Percentiles rank a stretch among this genome's conserved stretches.
phyloP scores from a whole-genome alignment of 2,329 filamentous ascomycete species.

The Endocalyx cinctus region DNA sequence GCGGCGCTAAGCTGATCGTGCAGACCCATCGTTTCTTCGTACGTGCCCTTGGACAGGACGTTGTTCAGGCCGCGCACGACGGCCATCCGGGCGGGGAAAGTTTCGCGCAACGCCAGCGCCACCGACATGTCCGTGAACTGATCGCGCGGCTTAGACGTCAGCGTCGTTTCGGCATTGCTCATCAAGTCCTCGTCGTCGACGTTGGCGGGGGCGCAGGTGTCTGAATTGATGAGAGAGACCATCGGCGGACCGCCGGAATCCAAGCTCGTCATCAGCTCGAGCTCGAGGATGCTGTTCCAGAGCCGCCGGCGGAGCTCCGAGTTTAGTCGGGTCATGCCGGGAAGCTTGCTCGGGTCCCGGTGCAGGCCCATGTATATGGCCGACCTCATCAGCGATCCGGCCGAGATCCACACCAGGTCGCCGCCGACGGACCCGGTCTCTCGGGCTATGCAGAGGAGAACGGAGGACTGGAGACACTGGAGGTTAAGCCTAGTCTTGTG shows the following conservation, averaged over 20 bases:
- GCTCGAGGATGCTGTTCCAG: conserved; percentile 53
- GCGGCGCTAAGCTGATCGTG: conserved; percentile 36
- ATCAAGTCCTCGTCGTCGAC: conserved; percentile 49
- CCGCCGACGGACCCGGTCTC: conserved; percentile 42
- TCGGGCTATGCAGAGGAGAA: conserved; percentile 46
- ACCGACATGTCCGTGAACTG: conserved; percentile 46
- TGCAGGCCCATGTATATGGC: conserved; percentile 57
- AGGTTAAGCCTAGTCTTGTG: conserved; percentile 48
- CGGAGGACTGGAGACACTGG: conserved; percentile 45
- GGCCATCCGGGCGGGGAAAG: conserved; percentile 38
- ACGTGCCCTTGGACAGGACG: conserved; percentile 30
- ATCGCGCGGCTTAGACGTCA: conserved; percentile 8
- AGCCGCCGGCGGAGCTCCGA: conserved; percentile 52
- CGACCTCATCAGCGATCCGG: conserved; percentile 45
- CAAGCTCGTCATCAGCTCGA: conserved; percentile 47
- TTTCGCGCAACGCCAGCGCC: conserved; percentile 40
- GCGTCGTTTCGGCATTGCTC: conserved; percentile 28
- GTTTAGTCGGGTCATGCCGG: conserved; percentile 40
- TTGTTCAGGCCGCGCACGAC: conserved; percentile 40
- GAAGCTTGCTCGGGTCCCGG: conserved; percentile 48
- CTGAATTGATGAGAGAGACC: conserved; percentile 42
- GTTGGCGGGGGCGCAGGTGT: conserved; percentile 46
- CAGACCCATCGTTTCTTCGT: conserved; percentile 40
- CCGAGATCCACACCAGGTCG: conserved; percentile 49
- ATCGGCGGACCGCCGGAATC: conserved; percentile 48